phyloP scores from a whole-genome alignment of 768 basidiomycete species.

The Lactifluus echinatus region DNA sequence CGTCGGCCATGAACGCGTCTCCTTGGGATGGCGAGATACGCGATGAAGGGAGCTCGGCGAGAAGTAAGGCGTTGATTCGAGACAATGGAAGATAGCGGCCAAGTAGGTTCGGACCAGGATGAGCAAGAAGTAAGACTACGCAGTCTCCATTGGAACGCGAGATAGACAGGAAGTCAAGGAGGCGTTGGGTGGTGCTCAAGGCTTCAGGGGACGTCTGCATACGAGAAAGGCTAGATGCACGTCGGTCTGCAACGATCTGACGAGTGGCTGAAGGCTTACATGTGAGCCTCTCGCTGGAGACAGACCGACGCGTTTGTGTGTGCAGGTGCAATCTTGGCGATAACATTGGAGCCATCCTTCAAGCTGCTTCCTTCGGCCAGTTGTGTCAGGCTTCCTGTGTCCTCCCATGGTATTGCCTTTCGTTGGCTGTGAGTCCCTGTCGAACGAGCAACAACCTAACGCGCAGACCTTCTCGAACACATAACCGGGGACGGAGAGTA shows the following conservation, averaged over 20 bases:
- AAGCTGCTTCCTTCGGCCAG: constrained; percentile 61
- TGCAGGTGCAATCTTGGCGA: constrained; percentile 67
- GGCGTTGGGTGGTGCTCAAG: constrained; percentile 42
- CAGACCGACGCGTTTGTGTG: constrained; percentile 67
- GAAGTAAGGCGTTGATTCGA: constrained; percentile 57
- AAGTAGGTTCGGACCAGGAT: constrained; percentile 61
- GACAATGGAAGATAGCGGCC: constrained; percentile 61
- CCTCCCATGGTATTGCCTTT: constrained; percentile 58
- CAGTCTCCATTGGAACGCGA: constrained; percentile 58
- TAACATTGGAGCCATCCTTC: constrained; percentile 58
- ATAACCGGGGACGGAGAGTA: constrained; percentile 63
- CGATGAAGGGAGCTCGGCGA: constrained; percentile 41
- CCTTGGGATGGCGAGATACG: constrained; percentile 37
- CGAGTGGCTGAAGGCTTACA: constrained; percentile 31
- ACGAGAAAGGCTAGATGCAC: constrained; percentile 37
- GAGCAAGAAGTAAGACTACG: constrained; percentile 60
- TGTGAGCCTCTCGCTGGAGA: constrained; percentile 64
- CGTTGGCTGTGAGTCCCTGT: not conserved
- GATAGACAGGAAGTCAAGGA: constrained; percentile 61
- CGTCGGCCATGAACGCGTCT: constrained; percentile 43
- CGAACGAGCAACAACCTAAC: not conserved
- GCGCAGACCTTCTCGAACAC: constrained; percentile 55
- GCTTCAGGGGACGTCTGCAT: constrained; percentile 43
- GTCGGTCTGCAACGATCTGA: not conserved
- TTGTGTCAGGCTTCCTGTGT: constrained; percentile 63